Percentiles rank a stretch among this genome's conserved stretches.
phyloP scores from a whole-genome alignment of 2,329 filamentous ascomycete genomes.

The Metarhizium rileyi region DNA sequence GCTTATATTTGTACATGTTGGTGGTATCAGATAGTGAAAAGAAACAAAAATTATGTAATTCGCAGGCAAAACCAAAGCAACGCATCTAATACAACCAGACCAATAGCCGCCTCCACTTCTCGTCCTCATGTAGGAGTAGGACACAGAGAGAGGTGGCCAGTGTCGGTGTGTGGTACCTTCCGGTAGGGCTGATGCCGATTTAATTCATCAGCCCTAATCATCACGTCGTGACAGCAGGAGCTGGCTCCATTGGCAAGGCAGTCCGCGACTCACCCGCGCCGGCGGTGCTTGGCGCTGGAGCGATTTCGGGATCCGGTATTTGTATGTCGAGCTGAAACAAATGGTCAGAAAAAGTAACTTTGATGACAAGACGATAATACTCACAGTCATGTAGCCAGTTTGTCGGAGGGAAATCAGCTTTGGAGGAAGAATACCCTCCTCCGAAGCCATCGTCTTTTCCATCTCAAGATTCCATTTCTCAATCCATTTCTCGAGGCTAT shows the following conservation, averaged over 20 bases:
- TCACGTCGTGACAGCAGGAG: slow-evolving; percentile 16
- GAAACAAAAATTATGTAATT: not conserved
- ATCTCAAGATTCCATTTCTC: slow-evolving; percentile 76
- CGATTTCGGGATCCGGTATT: slow-evolving; percentile 68
- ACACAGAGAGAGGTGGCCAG: not conserved
- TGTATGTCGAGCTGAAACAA: slow-evolving; percentile 62
- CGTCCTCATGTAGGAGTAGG: not conserved
- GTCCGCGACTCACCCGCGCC: slow-evolving; percentile 28
- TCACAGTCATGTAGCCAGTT: slow-evolving; percentile 79
- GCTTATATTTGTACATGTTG: not conserved
- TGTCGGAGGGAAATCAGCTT: slow-evolving; percentile 68
- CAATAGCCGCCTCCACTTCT: not conserved
- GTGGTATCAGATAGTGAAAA: not conserved
- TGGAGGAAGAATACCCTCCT: slow-evolving; percentile 46
- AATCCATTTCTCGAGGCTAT: slow-evolving; percentile 67
- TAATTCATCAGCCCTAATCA: not conserved
- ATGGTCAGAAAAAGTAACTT: slow-evolving; percentile 6
- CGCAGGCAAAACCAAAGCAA: not conserved
- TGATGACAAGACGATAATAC: slow-evolving; percentile 15
- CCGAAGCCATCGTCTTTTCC: slow-evolving; percentile 43
- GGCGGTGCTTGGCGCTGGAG: slow-evolving; percentile 36
- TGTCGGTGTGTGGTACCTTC: not conserved
- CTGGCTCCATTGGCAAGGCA: slow-evolving; percentile 24
- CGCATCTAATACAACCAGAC: not conserved
- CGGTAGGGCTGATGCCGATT: not conserved